Base-by-base conservation (phyloP, 768 basidiomycete genomes). In the Mycena kentingensis region DNA sequence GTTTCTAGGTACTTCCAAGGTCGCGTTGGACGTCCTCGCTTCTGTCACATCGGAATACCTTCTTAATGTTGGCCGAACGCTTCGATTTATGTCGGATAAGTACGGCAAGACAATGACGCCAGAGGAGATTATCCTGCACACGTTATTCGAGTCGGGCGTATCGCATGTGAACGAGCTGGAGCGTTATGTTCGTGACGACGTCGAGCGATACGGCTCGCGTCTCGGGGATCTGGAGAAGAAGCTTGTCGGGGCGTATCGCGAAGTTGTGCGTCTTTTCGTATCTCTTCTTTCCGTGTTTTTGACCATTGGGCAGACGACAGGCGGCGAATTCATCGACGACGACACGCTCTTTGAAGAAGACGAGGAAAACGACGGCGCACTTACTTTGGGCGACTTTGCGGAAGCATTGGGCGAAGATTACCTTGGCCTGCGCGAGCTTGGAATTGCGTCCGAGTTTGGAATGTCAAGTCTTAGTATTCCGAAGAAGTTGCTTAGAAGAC, bases 51-150 rank as follows among this genome's bases (percentile, higher is more conserved):
- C 86, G 0, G 90, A 95, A 60, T 96, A 91, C 68, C 65, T 98
- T 4, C 66, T 81, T 19, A 96, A 94, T 63, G 83, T 98, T 36
- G 96, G 96, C 2, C 78, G 86, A 39, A 95, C 92, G 13, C 83
- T 98, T 46, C 79, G 86, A 49, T 90, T 87, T 62, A 71, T 93
- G 52, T 77, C 80, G 36, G 94, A 98, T 68, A 91, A 89, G 65
- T 88, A 90, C 69, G 80, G 81, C 2, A 73, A 79, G 42, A 81
- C 78, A 21, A 93, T 98, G 90, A 83, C 87, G 1, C 66, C 92
- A 0, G 93, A 97, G 93, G 93, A 96, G 84, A 95, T 97, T 28
- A 85, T 96, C 31, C 78, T 94, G 2, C 93, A 96, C 66, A 88
- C 92, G 1, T 73, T 98, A 16, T 91, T 94, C 59, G 93, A 97